phyloP scores from a whole-genome alignment of 306 rosid genomes.

The Morella rubra region DNA sequence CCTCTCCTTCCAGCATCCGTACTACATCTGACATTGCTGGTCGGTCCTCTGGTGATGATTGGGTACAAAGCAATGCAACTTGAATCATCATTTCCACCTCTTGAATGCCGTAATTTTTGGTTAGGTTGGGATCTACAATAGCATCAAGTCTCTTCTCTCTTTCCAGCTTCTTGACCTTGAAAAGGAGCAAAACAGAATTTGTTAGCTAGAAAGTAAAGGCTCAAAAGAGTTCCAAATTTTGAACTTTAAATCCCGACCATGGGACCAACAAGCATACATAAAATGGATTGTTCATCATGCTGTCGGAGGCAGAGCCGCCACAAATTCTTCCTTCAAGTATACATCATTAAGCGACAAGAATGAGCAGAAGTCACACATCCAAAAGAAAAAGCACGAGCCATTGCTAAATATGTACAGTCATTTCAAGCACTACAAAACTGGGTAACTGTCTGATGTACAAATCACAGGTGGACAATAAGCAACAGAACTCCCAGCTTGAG shows the following conservation, averaged over 20 bases:
- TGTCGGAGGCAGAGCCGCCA: background rate
- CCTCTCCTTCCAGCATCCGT: constrained; percentile 98
- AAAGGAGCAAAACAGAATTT: constrained; percentile 15
- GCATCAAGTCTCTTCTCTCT: constrained; percentile 78
- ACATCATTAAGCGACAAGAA: no score
- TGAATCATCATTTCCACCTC: constrained; percentile 97
- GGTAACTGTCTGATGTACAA: background rate
- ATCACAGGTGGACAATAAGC: background rate
- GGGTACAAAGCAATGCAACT: constrained; percentile 95
- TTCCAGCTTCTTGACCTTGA: constrained; percentile 91
- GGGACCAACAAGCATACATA: background rate
- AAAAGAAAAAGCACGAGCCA: no score
- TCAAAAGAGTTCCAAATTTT: background rate
- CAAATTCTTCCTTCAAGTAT: no score
- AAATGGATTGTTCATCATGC: background rate
- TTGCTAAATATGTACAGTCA: background rate
- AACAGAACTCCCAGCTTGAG: background rate
- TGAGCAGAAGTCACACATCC: background rate
- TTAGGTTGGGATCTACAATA: constrained; percentile 79
- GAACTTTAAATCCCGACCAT: constrained; percentile 16
- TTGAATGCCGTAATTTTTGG: constrained; percentile 53
- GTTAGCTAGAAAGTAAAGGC: constrained; percentile 7
- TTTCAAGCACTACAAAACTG: background rate
- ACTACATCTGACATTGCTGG: constrained; percentile 97
- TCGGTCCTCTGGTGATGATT: constrained; percentile 91